Percentiles rank a stretch among this genome's conserved stretches.
Conservation (phyloP, 31 red algal genomes). For the Endocladia muricata region DNA sequence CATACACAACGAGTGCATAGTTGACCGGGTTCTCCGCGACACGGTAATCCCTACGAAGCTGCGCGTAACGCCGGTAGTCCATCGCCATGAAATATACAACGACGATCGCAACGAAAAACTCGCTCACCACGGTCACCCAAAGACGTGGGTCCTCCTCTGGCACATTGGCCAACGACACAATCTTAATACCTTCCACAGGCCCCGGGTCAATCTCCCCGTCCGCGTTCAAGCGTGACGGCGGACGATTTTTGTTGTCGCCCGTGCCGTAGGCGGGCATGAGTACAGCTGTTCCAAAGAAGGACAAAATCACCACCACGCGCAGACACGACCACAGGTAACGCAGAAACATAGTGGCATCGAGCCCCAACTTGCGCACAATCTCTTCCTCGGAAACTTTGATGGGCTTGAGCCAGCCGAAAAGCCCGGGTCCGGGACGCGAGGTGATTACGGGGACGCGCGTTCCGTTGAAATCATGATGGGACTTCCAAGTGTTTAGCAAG, state of each 20-base stretch:
- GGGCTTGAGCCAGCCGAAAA: conserved; percentile 58
- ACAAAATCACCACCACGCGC: conserved; percentile 25
- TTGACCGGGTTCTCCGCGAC: conserved; percentile 61
- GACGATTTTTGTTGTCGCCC: conserved; percentile 24
- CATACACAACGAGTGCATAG: conserved; percentile 69
- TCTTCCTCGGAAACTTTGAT: conserved; percentile 34
- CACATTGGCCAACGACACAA: conserved; percentile 70
- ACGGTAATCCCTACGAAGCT: conserved; percentile 34
- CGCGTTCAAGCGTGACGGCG: background rate
- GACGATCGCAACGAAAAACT: conserved; percentile 52
- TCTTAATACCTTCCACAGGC: conserved; percentile 34
- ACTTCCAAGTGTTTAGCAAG: conserved; percentile 32
- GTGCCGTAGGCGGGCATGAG: conserved; percentile 81
- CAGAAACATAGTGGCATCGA: conserved; percentile 71
- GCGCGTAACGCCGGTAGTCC: conserved; percentile 57
- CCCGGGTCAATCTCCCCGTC: conserved; percentile 17
- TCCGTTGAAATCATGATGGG: conserved; percentile 53
- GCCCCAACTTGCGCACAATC: conserved; percentile 39
- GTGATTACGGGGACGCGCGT: conserved; percentile 24
- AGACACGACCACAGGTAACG: conserved; percentile 52
- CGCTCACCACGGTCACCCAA: conserved; percentile 63
- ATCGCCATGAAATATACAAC: conserved; percentile 37
- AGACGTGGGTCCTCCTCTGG: conserved; percentile 18
- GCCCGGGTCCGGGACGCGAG: background rate
- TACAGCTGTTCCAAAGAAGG: conserved; percentile 34